Conservation (phyloP, 768 basidiomycete genomes). For the Mrakia frigida region DNA sequence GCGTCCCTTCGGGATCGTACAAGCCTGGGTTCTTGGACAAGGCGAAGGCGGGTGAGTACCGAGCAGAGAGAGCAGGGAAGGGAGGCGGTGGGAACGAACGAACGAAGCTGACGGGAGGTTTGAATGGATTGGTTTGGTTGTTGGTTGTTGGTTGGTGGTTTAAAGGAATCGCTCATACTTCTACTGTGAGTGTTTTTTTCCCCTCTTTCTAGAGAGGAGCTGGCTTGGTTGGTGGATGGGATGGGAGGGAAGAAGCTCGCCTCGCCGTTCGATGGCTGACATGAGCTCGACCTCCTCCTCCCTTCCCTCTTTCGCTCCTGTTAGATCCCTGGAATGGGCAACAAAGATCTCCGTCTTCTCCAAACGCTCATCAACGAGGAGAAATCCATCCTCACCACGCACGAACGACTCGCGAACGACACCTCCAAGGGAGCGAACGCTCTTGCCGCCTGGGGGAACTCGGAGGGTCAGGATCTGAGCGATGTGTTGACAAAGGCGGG, state of each 20-base stretch:
- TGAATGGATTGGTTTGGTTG: background rate
- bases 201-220: background rate
- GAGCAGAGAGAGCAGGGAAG: background rate
- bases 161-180: constrained; percentile 16
- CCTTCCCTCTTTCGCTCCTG: background rate
- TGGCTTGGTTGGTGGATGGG: too few relatives aligned
- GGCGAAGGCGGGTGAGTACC: constrained; percentile 2
- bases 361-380: constrained; percentile 88
- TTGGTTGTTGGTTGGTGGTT: background rate
- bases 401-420: background rate
- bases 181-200: constrained; percentile 5
- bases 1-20: background rate
- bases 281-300: background rate
- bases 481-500: constrained; percentile 62
- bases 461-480: constrained; percentile 54
- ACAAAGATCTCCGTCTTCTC: constrained; percentile 70
- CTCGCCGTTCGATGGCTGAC: too few relatives aligned
- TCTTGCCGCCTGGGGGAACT: constrained; percentile 47
- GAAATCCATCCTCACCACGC: constrained; percentile 61
- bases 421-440: background rate
- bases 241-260: background rate
- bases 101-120: background rate
- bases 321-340: constrained; percentile 59
- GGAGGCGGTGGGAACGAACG: background rate
- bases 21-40: constrained; percentile 11